Evolutionary conservation across 371 early-diverging fungal species (phyloP).

Genomic region (Mortierella sp.): DNA sequence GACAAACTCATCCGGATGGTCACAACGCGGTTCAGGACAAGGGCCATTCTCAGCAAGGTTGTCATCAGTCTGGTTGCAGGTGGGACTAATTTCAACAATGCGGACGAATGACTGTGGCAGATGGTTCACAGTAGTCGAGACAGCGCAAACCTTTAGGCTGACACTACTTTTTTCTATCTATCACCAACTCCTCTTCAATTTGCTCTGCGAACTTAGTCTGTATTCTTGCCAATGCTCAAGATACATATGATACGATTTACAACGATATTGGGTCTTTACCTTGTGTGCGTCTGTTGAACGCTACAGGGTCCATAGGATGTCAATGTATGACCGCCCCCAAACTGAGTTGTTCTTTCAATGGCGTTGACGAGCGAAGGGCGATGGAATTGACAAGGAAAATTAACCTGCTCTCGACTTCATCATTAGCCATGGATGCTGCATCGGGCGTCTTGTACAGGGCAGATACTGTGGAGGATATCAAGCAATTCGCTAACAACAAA

Average conservation of each 20-base stretch:
- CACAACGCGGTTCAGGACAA: conserved; percentile 24
- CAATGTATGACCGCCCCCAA: conserved; percentile 59
- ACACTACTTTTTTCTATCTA: background rate
- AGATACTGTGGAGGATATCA: conserved; percentile 65
- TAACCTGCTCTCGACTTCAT: conserved; percentile 28
- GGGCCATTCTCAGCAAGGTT: conserved; percentile 20
- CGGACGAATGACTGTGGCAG: background rate
- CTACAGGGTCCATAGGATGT: conserved; percentile 72
- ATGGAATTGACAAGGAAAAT: background rate
- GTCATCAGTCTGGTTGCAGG: conserved; percentile 38
- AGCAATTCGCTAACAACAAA: conserved; percentile 58
- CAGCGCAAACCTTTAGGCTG: background rate
- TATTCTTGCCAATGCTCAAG: conserved; percentile 30
- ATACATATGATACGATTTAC: conserved; percentile 66
- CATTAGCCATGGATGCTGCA: conserved; percentile 24
- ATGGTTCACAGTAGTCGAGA: background rate
- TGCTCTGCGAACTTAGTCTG: conserved; percentile 19
- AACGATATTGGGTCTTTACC: conserved; percentile 69
- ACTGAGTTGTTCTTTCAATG: background rate
- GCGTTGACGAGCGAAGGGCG: background rate
- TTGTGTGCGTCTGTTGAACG: conserved; percentile 73
- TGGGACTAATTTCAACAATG: background rate
- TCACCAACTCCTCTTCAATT: background rate
- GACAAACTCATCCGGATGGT: conserved; percentile 15
- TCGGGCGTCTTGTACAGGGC: conserved; percentile 75